Percentiles rank a stretch among this genome's conserved stretches.
Evolutionary conservation across 176 grass and related monocot species (phyloP).

Genomic region (Calamus simplicifolius): DNA sequence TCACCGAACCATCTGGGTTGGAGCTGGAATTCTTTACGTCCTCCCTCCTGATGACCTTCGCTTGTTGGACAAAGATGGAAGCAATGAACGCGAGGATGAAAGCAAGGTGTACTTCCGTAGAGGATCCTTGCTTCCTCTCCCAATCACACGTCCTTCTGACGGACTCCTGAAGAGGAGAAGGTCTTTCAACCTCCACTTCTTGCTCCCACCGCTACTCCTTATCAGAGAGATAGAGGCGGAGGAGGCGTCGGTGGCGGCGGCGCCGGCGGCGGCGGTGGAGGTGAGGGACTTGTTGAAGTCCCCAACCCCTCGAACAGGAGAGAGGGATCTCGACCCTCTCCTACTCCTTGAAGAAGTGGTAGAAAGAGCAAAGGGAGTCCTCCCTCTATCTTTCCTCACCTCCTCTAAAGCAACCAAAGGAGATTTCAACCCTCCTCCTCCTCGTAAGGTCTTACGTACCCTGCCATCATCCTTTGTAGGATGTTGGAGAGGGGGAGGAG

Average conservation of each 20-base stretch:
- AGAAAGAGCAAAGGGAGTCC: slow-evolving; percentile 7
- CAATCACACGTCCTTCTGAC: slow-evolving; percentile 68
- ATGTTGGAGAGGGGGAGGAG: slow-evolving; percentile 13
- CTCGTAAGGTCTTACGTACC: slow-evolving; percentile 4
- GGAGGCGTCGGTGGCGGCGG: not conserved
- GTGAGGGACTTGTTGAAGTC: not conserved
- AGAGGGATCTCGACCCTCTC: slow-evolving; percentile 49
- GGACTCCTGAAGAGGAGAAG: slow-evolving; percentile 89
- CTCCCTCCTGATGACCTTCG: slow-evolving; percentile 4
- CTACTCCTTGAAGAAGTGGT: slow-evolving; percentile 5
- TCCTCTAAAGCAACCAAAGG: not conserved
- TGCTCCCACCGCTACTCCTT: slow-evolving; percentile 51
- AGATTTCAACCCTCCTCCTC: not conserved
- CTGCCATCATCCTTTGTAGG: not conserved
- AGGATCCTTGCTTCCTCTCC: slow-evolving; percentile 60
- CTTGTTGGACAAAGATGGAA: not conserved
- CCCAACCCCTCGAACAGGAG: slow-evolving; percentile 41
- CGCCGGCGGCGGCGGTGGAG: not conserved
- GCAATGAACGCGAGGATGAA: slow-evolving; percentile 7
- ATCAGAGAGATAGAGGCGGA: slow-evolving; percentile 22
- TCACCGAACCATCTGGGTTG: slow-evolving; percentile 16
- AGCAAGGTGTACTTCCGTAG: slow-evolving; percentile 64
- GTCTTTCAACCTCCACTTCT: slow-evolving; percentile 79
- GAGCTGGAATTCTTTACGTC: too few relatives aligned
- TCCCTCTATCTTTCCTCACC: slow-evolving; percentile 28